Evolutionary conservation across 495 filamentous ascomycete species (phyloP), one percentile per base, ranked within the genome.

Genomic region (Penicillium riverlandense): DNA sequence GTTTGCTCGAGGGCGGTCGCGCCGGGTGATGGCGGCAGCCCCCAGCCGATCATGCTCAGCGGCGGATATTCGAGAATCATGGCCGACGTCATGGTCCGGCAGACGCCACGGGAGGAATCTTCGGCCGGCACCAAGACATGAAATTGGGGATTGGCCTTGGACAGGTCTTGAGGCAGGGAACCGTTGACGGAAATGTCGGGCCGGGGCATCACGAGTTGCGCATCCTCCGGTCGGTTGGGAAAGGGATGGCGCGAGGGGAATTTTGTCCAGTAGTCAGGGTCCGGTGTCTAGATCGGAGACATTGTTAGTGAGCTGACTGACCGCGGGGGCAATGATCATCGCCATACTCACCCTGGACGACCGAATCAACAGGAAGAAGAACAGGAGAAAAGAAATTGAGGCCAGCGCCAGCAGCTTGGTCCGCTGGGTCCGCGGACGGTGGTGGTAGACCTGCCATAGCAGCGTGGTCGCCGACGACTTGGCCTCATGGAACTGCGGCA

Each of bases 1-100:
- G 61, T 59, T 40, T 43, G 53, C 49, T 66, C 62, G 32, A 62
- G 53, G 30, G 61, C 56, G 6, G 60, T 63, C 15, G 55, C 51
- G 35, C 52, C 60, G 40, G 46, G 53, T 63, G 52, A 61, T 47
- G 14, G 45, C 48, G 11, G 22, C 22, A 22, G 22, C 22, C 54
- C 60, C 35, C 61, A 77, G 43, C 72, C 71, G 37, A 84, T 59
- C 35, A 84, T 47, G 1, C 70, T 81, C 14, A 79, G 75, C 8
- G 78, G 67, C 5, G 81, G 81, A 41, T 82, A 85, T 48, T 76
- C 72, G 33, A 84, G 62, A 4, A 82, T 67, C 61, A 79, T 78
- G 4, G 78, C 71, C 0, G 79, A 82, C 4, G 82, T 63, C 16
- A 83, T 36, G 1, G 77, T 76, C 41, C 79, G 77, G 59, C 82